phyloP scores from a whole-genome alignment of 116 monocot species.

The Zostera marina region DNA sequence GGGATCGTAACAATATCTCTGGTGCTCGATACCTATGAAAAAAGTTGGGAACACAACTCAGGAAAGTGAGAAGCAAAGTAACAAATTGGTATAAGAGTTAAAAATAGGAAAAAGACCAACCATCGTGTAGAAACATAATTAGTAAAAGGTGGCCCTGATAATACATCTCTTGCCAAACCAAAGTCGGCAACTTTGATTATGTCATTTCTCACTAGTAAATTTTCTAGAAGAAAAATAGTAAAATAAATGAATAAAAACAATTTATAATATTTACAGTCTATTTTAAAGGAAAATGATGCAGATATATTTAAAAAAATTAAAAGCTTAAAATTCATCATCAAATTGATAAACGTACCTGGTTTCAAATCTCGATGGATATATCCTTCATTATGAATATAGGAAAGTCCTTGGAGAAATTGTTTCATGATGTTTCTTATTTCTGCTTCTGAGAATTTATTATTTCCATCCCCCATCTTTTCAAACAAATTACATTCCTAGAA shows the following conservation, averaged over 20 bases:
- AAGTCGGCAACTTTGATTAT: constrained; percentile 78
- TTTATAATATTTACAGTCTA: not conserved
- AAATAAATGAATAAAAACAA: not conserved
- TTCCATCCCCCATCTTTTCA: constrained; percentile 51
- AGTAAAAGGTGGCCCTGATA: constrained; percentile 71
- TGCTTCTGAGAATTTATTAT: constrained; percentile 29
- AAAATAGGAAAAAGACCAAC: constrained; percentile 12
- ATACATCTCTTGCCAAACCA: constrained; percentile 83
- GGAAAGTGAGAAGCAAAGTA: constrained; percentile 2
- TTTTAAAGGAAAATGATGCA: not conserved
- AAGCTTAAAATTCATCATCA: not conserved
- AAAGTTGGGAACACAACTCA: not conserved
- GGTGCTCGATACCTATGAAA: constrained; percentile 84
- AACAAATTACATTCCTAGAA: constrained; percentile 71
- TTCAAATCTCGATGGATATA: constrained; percentile 90
- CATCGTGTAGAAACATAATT: constrained; percentile 97
- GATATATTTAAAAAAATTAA: not conserved
- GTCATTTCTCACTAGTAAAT: constrained; percentile 56
- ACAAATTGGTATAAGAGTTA: not conserved
- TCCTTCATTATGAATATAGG: constrained; percentile 75
- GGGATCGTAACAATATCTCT: constrained; percentile 66
- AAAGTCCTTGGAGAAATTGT: constrained; percentile 74
- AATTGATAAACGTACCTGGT: constrained; percentile 39
- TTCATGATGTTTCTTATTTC: constrained; percentile 63
- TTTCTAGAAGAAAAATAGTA: constrained; percentile 26